Evolutionary conservation across 1,284 basidiomycete genomes (phyloP), one percentile per base, ranked within the genome.

Genomic region (Ustilago crameri): DNA sequence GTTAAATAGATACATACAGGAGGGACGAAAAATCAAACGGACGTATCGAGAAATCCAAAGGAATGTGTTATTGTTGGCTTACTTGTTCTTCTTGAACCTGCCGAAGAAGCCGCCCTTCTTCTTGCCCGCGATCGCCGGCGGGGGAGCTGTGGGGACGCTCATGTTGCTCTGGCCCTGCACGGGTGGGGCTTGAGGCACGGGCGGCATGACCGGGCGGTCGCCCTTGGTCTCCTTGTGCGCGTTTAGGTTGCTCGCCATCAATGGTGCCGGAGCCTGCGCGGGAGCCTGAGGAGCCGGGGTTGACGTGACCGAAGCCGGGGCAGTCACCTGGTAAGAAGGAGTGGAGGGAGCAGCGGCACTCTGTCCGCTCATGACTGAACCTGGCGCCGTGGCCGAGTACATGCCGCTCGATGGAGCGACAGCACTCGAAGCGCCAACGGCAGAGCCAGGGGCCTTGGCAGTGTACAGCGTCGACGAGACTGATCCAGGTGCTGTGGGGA

Each of bases 21-120:
- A 32, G 34, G 22, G 15, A 34, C n/a, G 26, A 5, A 49, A 47
- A 34, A 30, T 5, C 3, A 20, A 51, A 51, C 26, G 15, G 32
- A 51, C 26, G 20, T 12, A 43, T 42, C 40, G 32, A n/a, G n/a
- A 43, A 43, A 30, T 30, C n/a, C 7, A 37, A 51, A 24, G 15
- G 40, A 35, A 37, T 52, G 55, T 59, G 54, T 12, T 20, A 22
- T 47, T 37, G 32, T 8, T 17, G 12, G 15, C 5, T n/a, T 45
- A 66, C 69, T 72, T 72, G 48, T 72, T 72, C 22, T 51, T 58
- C 55, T 63, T 72, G 51, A 71, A 71, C 15, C 68, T 32, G 40
- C 59, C 32, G 49, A 72, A 72, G 56, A 72, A 63, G 26, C 69
- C n/a, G n/a, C n/a, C 63, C 37, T 71, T 71, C 15, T 43, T 45